These are phyloP conservation scores for Boletus insuetus DNA, from an alignment of 768 basidiomycete genomes.

Conservation along the genomic window DNA sequence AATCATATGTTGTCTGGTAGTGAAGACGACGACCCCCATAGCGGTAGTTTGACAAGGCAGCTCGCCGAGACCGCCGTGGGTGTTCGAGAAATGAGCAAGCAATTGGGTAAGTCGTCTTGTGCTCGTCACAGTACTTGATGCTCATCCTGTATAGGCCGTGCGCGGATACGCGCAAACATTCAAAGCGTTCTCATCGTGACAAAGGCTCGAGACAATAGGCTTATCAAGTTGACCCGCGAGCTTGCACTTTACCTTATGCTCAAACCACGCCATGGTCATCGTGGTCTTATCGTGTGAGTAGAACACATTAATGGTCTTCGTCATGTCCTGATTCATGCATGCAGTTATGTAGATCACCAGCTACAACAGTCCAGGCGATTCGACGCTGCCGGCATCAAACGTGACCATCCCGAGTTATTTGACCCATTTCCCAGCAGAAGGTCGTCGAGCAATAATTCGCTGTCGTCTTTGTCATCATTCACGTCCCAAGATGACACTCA, in stretches of 20 bases:
- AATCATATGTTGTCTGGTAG: conserved; percentile 14
- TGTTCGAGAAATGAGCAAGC: conserved; percentile 98
- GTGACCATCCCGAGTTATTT: conserved; percentile 87
- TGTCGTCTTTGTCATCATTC: conserved; percentile 53
- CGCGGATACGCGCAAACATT: conserved; percentile 86
- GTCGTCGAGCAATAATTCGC: conserved; percentile 62
- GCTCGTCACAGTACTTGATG: background rate
- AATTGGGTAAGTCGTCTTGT: conserved; percentile 65
- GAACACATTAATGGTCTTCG: conserved; percentile 12
- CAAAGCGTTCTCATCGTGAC: conserved; percentile 94
- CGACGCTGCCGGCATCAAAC: conserved; percentile 85
- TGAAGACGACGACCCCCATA: conserved; percentile 67
- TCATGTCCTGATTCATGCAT: conserved; percentile 14
- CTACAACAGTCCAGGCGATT: conserved; percentile 87
- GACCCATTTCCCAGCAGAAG: conserved; percentile 72
- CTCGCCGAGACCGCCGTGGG: conserved; percentile 96
- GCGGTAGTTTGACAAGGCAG: conserved; percentile 81
- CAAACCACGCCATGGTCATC: conserved; percentile 61
- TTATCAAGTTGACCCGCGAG: conserved; percentile 93
- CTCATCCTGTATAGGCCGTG: conserved; percentile 64
- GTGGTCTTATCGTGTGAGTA: conserved; percentile 85
- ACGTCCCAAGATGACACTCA: conserved; percentile 39
- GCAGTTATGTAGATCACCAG: conserved; percentile 92
- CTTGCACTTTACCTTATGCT: conserved; percentile 95
- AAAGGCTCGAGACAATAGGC: conserved; percentile 94